phyloP scores from a whole-genome alignment of 2,329 filamentous ascomycete species.

The Curvularia eragrostidis region DNA sequence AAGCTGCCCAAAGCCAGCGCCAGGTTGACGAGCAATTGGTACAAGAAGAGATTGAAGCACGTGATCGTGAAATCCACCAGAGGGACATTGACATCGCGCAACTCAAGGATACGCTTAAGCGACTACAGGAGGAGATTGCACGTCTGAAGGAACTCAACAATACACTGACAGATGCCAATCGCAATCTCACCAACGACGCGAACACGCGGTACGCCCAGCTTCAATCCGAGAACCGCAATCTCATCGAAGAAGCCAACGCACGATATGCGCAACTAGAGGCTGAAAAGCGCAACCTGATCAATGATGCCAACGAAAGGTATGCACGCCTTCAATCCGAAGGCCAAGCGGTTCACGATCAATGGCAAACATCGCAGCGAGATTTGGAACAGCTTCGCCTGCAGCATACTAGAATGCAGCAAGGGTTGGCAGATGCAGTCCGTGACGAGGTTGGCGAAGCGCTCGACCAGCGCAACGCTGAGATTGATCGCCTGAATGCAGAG shows the following conservation, averaged over 20 bases:
- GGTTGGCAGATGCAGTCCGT: constrained; percentile 67
- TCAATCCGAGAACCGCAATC: constrained; percentile 65
- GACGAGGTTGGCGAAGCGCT: constrained; percentile 69
- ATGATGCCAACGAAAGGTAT: constrained; percentile 76
- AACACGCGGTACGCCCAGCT: constrained; percentile 73
- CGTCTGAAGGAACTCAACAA: constrained; percentile 84
- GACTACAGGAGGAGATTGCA: constrained; percentile 80
- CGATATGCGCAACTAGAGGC: constrained; percentile 70
- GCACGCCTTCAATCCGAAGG: constrained; percentile 71
- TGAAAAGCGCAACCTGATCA: constrained; percentile 72
- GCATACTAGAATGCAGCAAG: constrained; percentile 67
- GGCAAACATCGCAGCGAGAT: constrained; percentile 68
- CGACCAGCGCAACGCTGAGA: constrained; percentile 83
- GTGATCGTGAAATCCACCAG: constrained; percentile 75
- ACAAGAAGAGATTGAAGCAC: constrained; percentile 64
- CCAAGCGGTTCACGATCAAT: constrained; percentile 59
- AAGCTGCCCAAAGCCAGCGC: constrained; percentile 61
- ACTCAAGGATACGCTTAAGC: constrained; percentile 78
- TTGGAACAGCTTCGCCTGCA: constrained; percentile 71
- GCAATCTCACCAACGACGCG: constrained; percentile 76
- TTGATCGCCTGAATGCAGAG: constrained; percentile 77
- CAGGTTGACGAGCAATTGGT: constrained; percentile 59
- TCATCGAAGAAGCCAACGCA: constrained; percentile 76
- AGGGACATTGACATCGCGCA: constrained; percentile 87
- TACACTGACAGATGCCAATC: constrained; percentile 77